Percentiles rank a stretch among this genome's conserved stretches.
Conservation (phyloP, 805 yeast species). For the Cyberlindnera mississippiensis region DNA sequence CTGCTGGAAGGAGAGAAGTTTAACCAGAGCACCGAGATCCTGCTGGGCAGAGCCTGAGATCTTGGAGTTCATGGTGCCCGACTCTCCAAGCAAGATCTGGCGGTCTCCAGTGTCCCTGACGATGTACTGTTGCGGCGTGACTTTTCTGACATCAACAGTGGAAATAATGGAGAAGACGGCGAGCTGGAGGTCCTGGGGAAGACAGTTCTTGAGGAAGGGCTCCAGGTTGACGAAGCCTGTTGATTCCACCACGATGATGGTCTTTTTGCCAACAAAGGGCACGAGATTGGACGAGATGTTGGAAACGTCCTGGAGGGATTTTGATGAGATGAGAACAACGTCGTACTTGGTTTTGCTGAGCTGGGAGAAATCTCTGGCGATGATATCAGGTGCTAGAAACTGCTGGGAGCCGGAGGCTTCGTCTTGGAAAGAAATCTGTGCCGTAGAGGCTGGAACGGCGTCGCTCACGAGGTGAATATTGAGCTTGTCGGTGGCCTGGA, state of each 20-base stretch:
- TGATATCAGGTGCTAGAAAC: conserved; percentile 2
- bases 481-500: conserved; percentile 42
- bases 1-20: conserved; percentile 33
- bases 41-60: conserved; percentile 32
- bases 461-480: conserved; percentile 40
- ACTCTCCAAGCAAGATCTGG: conserved; percentile 31
- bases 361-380: conserved; percentile 1
- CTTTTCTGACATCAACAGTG: conserved; percentile 20
- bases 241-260: conserved; percentile 61
- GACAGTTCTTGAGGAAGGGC: conserved; percentile 65
- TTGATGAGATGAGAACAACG: conserved; percentile 42
- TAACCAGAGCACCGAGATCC: conserved; percentile 35
- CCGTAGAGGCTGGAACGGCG: conserved; percentile 5
- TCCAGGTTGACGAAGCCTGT: conserved; percentile 72
- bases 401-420: conserved; percentile 2
- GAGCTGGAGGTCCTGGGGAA: conserved; percentile 29
- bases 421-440: conserved; percentile 5
- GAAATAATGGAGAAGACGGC: conserved; percentile 25
- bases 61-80: conserved; percentile 40
- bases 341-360: conserved; percentile 32
- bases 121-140: conserved; percentile 21
- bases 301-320: conserved; percentile 50
- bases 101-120: conserved; percentile 6
- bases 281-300: conserved; percentile 36
- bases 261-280: conserved; percentile 36